phyloP scores from a whole-genome alignment of 495 filamentous ascomycete species.

The Tirmania nivea region DNA sequence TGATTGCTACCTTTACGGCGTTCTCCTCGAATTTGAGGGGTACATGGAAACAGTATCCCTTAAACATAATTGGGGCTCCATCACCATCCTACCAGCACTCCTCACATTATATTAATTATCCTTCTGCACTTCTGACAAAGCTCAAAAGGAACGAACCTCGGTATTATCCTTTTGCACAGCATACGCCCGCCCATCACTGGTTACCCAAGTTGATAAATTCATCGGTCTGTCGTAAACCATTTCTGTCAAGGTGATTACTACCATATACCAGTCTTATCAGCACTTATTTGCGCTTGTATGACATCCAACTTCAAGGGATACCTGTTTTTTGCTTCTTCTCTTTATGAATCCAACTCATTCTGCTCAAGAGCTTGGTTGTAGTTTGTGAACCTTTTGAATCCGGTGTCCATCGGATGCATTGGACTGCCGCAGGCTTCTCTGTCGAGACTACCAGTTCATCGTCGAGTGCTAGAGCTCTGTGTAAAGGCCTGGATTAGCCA shows the following conservation, averaged over 20 bases:
- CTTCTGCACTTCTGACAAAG: no score
- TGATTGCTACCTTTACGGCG: conserved; percentile 60
- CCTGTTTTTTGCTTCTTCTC: conserved; percentile 33
- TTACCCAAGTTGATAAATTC: conserved; percentile 89
- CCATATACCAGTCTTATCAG: conserved; percentile 22
- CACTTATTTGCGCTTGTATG: not conserved
- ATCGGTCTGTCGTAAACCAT: conserved; percentile 96
- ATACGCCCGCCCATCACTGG: conserved; percentile 72
- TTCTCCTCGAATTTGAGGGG: conserved; percentile 36
- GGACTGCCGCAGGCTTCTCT: conserved; percentile 74
- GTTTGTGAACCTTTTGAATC: conserved; percentile 67
- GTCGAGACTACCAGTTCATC: conserved; percentile 89
- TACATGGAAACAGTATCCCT: conserved; percentile 73
- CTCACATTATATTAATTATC: not conserved
- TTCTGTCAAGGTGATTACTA: conserved; percentile 26
- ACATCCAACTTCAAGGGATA: not conserved
- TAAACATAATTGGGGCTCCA: conserved; percentile 37
- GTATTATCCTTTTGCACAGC: conserved; percentile 56
- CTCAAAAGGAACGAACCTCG: conserved; percentile 1
- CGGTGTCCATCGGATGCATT: conserved; percentile 86
- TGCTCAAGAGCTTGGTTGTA: conserved; percentile 69
- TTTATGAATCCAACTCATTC: conserved; percentile 53
- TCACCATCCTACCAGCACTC: conserved; percentile 11
- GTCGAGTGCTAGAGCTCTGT: conserved; percentile 66
- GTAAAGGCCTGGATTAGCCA: not conserved